phyloP scores from a whole-genome alignment of 176 grass and related monocot species.

The Triticum aestivum region IWGSC_CS_RefSeq_v2.1 NC_057805.1:466460333-466460832 shows the following conservation, averaged over 20 bases:
- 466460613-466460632: background rate
- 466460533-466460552: conserved; percentile 96
- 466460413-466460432: conserved; percentile 76
- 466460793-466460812: background rate
- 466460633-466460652: background rate
- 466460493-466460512: conserved; percentile 93
- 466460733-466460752: conserved; percentile 31
- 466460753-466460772: conserved; percentile 15
- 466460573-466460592: conserved; percentile 58
- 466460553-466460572: conserved; percentile 76
- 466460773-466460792: background rate
- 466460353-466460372: conserved; percentile 97
- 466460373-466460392: conserved; percentile 84
- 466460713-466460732: background rate
- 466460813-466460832: conserved; percentile 7
- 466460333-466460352: conserved; percentile 77
- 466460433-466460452: conserved; percentile 78
- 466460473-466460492: conserved; percentile 52
- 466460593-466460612: background rate
- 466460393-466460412: conserved; percentile 61
- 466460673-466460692: background rate
- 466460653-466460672: background rate
- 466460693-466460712: background rate
- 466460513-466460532: conserved; percentile 89
- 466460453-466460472: conserved; percentile 93